A percentile compares a stretch with the other conserved stretches of the same genome.
Conservation (phyloP, 345 rosid genomes). For the Ricinus communis region DNA sequence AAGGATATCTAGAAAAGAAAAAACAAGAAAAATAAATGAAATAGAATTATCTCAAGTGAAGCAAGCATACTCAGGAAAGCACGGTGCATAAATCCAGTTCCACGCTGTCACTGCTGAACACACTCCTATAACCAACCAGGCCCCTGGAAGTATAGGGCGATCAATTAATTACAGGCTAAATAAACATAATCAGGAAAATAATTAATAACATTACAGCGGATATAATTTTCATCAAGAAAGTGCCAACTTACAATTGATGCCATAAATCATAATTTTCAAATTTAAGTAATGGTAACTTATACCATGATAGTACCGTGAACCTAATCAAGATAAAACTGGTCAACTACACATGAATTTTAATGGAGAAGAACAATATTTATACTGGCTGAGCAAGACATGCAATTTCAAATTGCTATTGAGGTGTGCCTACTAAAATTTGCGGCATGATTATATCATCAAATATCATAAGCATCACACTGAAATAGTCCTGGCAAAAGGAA, state of each 20-base stretch:
- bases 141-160: slow-evolving; percentile 51
- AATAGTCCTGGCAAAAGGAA: neutral
- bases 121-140: slow-evolving; percentile 95
- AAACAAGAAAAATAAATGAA: neutral
- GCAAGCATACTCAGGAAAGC: slow-evolving; percentile 79
- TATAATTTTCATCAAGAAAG: neutral
- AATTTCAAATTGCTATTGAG: neutral
- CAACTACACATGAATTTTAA: neutral
- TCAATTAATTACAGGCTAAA: neutral
- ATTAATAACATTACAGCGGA: neutral
- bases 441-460: neutral
- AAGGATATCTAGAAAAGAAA: slow-evolving; percentile 2
- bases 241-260: neutral
- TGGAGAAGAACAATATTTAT: neutral
- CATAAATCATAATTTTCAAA: neutral
- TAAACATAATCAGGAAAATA: neutral
- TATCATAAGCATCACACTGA: neutral
- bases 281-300: no score
- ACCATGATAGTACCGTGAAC: neutral
- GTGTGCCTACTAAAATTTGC: neutral
- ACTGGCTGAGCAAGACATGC: neutral
- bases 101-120: slow-evolving; percentile 97
- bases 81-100: slow-evolving; percentile 98
- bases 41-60: slow-evolving; percentile 13
- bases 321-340: neutral